phyloP scores from a whole-genome alignment of 2,329 filamentous ascomycete species.

The Mycosphaerella arachidis region DNA sequence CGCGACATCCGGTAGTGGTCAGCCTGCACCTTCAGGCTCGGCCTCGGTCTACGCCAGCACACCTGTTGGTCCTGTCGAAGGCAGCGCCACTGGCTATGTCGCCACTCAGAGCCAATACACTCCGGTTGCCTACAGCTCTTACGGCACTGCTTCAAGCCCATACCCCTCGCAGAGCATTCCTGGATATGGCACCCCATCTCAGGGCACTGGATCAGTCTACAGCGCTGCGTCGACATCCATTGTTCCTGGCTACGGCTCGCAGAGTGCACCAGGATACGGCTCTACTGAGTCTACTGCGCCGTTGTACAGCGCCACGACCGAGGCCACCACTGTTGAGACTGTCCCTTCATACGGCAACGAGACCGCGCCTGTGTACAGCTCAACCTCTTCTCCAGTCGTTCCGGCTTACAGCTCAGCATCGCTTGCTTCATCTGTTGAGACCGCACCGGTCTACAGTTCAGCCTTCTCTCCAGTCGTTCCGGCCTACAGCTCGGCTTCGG shows the following conservation, averaged over 20 bases:
- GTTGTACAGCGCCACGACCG: background rate
- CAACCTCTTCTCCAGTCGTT: background rate
- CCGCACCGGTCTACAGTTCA: background rate
- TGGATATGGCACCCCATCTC: conserved; percentile 1
- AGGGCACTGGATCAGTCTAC: background rate
- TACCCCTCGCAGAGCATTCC: background rate
- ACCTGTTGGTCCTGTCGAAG: conserved; percentile 4
- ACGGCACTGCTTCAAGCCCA: background rate
- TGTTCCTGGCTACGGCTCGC: conserved; percentile 5
- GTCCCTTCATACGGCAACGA: background rate
- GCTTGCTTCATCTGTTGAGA: background rate
- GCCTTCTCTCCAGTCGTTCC: too few species aligned
- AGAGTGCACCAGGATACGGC: background rate
- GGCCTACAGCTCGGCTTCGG: background rate
- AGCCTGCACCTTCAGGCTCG: background rate
- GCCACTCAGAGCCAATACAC: background rate
- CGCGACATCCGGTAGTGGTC: background rate
- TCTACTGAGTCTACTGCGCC: background rate
- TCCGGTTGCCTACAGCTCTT: background rate
- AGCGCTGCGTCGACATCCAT: conserved; percentile 1
- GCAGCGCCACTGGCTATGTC: conserved; percentile 3
- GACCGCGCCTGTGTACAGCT: conserved; percentile 1
- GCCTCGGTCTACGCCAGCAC: background rate
- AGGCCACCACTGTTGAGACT: background rate
- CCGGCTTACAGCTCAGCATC: background rate